phyloP scores from a whole-genome alignment of 805 yeast species.

The Wickerhamomyces kurtzmanii region DNA sequence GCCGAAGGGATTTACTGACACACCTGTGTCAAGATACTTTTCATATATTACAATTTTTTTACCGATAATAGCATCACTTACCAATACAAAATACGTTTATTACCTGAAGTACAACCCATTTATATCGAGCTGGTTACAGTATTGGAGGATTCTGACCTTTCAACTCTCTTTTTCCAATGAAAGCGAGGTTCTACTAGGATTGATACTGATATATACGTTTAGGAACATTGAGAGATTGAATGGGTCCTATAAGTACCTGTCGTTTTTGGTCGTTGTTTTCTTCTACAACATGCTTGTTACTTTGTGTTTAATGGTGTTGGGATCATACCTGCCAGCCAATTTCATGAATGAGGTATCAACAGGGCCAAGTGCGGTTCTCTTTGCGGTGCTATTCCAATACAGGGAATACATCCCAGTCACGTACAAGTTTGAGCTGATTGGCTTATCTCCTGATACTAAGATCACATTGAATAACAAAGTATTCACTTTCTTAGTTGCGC shows the following conservation, averaged over 20 bases:
- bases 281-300: slow-evolving; percentile 8
- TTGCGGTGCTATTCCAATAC: slow-evolving; percentile 24
- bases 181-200: slow-evolving; percentile 24
- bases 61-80: slow-evolving; percentile 24
- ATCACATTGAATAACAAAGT: slow-evolving; percentile 21
- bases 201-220: slow-evolving; percentile 25
- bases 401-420: slow-evolving; percentile 27
- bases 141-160: slow-evolving; percentile 16
- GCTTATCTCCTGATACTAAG: slow-evolving; percentile 6
- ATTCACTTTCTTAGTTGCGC: slow-evolving; percentile 19
- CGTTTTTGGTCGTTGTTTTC: slow-evolving; percentile 8
- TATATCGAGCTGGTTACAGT: slow-evolving; percentile 19
- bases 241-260: slow-evolving; percentile 24
- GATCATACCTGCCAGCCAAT: slow-evolving; percentile 10
- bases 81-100: slow-evolving; percentile 24
- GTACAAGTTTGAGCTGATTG: slow-evolving; percentile 23
- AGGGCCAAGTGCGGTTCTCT: slow-evolving; percentile 25
- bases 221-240: slow-evolving; percentile 26
- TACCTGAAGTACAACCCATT: slow-evolving; percentile 23
- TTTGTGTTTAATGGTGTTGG: slow-evolving; percentile 5
- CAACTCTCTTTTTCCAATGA: slow-evolving; percentile 16
- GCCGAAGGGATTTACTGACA: slow-evolving; percentile 24
- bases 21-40: slow-evolving; percentile 23
- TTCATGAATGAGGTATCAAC: slow-evolving; percentile 8
- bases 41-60: slow-evolving; percentile 12